Conservation (phyloP, 2,329 filamentous ascomycete species). For the Curvularia eragrostidis region DNA sequence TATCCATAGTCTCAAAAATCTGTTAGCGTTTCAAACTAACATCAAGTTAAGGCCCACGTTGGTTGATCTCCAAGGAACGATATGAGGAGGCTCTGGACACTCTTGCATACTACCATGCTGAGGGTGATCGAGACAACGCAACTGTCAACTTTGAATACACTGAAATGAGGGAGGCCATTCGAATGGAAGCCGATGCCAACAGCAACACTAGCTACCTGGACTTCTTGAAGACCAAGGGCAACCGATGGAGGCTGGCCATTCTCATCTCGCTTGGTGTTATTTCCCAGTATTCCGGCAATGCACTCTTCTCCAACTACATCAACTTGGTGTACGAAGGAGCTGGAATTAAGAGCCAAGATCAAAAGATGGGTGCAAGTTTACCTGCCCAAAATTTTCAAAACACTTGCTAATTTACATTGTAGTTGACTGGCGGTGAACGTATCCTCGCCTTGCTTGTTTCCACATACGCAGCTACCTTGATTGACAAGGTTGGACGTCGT, state of each 20-base stretch:
- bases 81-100: constrained; percentile 67
- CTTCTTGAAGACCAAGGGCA: constrained; percentile 67
- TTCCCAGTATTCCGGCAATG: constrained; percentile 72
- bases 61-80: constrained; percentile 68
- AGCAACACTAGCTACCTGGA: constrained; percentile 64
- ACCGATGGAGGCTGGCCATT: constrained; percentile 69
- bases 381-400: not conserved
- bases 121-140: constrained; percentile 63
- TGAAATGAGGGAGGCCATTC: constrained; percentile 70
- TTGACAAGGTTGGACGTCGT: constrained; percentile 64
- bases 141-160: constrained; percentile 71
- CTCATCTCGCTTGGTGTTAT: constrained; percentile 70
- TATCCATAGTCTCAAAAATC: not conserved
- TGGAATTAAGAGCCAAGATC: constrained; percentile 60
- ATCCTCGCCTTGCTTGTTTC: constrained; percentile 65
- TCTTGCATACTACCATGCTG: constrained; percentile 68
- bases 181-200: constrained; percentile 60
- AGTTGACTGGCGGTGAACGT: constrained; percentile 58
- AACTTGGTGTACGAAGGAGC: constrained; percentile 66
- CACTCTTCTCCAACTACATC: constrained; percentile 71
- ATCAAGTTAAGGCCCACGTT: constrained; percentile 51
- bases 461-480: constrained; percentile 61
- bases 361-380: constrained; percentile 51
- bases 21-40: not conserved
- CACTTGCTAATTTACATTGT: constrained; percentile 6